Evolutionary conservation across 2,329 filamentous ascomycete species (phyloP).

Genomic region (Monascus ruber): DNA sequence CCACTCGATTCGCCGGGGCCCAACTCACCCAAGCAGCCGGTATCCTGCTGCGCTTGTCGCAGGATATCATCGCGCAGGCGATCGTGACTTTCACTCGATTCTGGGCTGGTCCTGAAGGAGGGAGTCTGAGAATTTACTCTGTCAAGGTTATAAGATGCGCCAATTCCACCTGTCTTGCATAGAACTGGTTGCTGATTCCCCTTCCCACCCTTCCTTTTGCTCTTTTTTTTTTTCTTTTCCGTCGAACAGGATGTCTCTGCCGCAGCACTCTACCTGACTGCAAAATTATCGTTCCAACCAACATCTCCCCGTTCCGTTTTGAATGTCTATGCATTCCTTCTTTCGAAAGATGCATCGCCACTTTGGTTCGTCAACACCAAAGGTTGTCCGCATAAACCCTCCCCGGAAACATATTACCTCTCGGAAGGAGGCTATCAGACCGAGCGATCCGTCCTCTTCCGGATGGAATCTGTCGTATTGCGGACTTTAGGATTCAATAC

Average conservation of each 20-base stretch:
- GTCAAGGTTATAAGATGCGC: slow-evolving; percentile 23
- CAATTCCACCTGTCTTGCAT: background rate
- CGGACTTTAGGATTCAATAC: slow-evolving; percentile 68
- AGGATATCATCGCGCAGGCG: slow-evolving; percentile 75
- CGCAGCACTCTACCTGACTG: slow-evolving; percentile 65
- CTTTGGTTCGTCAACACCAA: slow-evolving; percentile 32
- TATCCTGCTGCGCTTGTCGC: slow-evolving; percentile 69
- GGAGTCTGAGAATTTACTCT: slow-evolving; percentile 32
- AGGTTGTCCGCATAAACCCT: slow-evolving; percentile 18
- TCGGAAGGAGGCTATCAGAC: slow-evolving; percentile 60
- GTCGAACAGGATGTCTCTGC: slow-evolving; percentile 61
- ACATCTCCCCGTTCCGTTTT: slow-evolving; percentile 68
- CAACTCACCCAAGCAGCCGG: slow-evolving; percentile 38
- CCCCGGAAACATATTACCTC: slow-evolving; percentile 53
- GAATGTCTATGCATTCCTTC: slow-evolving; percentile 74
- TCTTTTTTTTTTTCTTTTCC: too few relatives aligned
- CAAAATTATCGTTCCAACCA: slow-evolving; percentile 70
- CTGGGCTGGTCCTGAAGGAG: slow-evolving; percentile 49
- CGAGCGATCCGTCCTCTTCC: slow-evolving; percentile 53
- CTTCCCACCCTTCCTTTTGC: too few relatives aligned
- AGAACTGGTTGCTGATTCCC: too few relatives aligned
- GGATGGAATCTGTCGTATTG: slow-evolving; percentile 67
- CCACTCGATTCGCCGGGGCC: slow-evolving; percentile 33
- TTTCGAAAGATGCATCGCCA: slow-evolving; percentile 47
- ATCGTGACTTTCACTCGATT: slow-evolving; percentile 73